These are phyloP conservation scores for Zygosaccharomyces bailii DNA, from an alignment of 805 yeast species.

Conservation along the genomic window DNA sequence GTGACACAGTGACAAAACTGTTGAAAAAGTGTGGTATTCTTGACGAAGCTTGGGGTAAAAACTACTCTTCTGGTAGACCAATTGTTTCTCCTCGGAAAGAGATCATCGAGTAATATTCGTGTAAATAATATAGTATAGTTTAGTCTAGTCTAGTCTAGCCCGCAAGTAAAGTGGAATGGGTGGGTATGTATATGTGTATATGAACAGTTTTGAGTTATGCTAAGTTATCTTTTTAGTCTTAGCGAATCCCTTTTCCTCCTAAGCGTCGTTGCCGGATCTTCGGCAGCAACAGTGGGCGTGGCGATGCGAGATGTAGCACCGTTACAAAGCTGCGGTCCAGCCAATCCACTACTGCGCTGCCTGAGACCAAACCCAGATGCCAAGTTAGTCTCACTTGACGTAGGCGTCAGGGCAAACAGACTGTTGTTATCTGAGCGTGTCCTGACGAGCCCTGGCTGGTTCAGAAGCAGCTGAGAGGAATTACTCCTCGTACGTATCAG, in stretches of 20 bases:
- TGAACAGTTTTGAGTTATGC: not conserved
- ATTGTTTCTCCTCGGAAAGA: slow-evolving; percentile 27
- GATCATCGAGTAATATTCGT: slow-evolving; percentile 18
- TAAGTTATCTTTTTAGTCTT: slow-evolving; percentile 12
- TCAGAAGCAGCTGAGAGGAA: slow-evolving; percentile 21
- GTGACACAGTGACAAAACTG: slow-evolving; percentile 71
- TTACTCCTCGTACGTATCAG: slow-evolving; percentile 26
- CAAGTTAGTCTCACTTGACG: slow-evolving; percentile 13
- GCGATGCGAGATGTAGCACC: not conserved
- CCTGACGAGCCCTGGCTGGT: slow-evolving; percentile 17
- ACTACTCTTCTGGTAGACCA: slow-evolving; percentile 17
- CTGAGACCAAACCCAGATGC: slow-evolving; percentile 1
- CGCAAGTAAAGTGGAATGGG: not conserved
- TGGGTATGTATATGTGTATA: not conserved
- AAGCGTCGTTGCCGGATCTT: slow-evolving; percentile 6
- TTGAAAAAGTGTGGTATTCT: slow-evolving; percentile 72
- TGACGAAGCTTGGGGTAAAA: slow-evolving; percentile 29
- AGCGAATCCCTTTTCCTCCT: slow-evolving; percentile 17
- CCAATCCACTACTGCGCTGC: slow-evolving; percentile 4
- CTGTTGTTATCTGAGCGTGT: slow-evolving; percentile 22
- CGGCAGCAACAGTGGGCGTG: not conserved
- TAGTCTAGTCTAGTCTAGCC: not conserved
- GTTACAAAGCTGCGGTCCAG: slow-evolving; percentile 5
- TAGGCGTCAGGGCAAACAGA: slow-evolving; percentile 22
- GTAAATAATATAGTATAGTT: slow-evolving; percentile 5